Base-by-base conservation (phyloP, 768 basidiomycete genomes). In the Panaeolus cyanescens region DNA sequence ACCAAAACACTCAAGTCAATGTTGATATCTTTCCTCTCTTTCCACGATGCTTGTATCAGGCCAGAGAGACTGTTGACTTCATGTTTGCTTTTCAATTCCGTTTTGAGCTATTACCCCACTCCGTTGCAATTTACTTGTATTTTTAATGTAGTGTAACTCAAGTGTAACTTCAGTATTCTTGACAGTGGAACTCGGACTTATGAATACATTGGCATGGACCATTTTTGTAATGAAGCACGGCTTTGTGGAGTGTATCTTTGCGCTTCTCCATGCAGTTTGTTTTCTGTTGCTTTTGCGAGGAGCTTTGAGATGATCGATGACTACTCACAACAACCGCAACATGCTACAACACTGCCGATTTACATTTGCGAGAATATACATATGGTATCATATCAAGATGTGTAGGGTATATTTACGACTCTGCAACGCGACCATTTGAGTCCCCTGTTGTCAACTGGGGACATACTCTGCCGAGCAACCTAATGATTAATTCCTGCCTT, bases 111-210 rank as follows among this genome's bases (percentile, higher is more conserved):
- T 42, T 20, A 5, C 25, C 13, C 1, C n/a, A n/a, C n/a, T n/a
- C n/a, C n/a, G n/a, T 50, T 50, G 25, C 45, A 50, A 13, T n/a
- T 42, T 42, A 42, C 40, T 50, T 50, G 45, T 50, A 50, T 50
- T 50, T 50, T 28, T 50, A 50, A 13, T 50, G 12, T 28, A 50
- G 22, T 28, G 39, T 42, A 42, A 20, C 19, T 5, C 19, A 15
- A 50, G 22, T 28, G 39, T 42, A 42, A 20, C 19, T 5, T 12
- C 19, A 20, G 19, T 42, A 42, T 42, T 28, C 22, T 25, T 1
- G n/a, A 40, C 45, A 25, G 20, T 22, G 40, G 45, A 25, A 50
- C 25, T 50, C 45, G n/a, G 12, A 28, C 30, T 50, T 50, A 50
- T 13, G 45, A 50, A 50, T 15, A 15, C 45, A 50, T 25, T 28